A percentile compares a stretch with the other conserved stretches of the same genome.
Conservation (phyloP, 2,329 filamentous ascomycete genomes). For the Cordyceps militaris region DNA sequence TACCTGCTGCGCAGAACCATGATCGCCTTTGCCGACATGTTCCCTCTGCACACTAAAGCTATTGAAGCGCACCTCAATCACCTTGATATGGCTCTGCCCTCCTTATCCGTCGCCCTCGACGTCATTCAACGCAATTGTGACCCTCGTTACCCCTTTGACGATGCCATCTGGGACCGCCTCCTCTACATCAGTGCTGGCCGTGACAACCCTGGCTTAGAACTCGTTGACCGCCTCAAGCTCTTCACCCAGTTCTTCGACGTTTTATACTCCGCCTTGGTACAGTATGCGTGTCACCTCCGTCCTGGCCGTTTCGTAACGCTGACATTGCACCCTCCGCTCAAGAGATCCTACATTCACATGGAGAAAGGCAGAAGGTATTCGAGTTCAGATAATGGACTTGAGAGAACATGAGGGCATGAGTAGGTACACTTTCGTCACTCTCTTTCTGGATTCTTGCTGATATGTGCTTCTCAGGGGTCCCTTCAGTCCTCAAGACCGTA, state of each 20-base stretch:
- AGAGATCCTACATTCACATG: slow-evolving; percentile 44
- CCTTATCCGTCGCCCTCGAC: not conserved
- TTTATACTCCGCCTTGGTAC: not conserved
- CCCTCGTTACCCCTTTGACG: not conserved
- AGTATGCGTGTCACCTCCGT: not conserved
- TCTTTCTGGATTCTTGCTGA: not conserved
- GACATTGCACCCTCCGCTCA: not conserved
- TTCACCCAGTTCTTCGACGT: slow-evolving; percentile 5
- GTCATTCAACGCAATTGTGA: not conserved
- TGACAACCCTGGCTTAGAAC: not conserved
- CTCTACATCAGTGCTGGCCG: not conserved
- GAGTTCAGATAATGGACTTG: slow-evolving; percentile 42
- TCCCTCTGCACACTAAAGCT: not conserved
- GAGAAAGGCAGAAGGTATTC: slow-evolving; percentile 44
- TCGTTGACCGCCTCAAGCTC: not conserved
- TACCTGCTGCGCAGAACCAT: not conserved
- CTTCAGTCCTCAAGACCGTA: not conserved
- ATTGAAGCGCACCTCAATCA: slow-evolving; percentile 2
- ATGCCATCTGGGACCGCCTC: slow-evolving; percentile 1
- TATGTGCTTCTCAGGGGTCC: not conserved
- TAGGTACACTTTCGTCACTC: slow-evolving; percentile 23
- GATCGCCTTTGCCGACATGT: slow-evolving; percentile 10
- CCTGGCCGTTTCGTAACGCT: slow-evolving; percentile 27
- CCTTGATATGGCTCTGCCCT: slow-evolving; percentile 5
- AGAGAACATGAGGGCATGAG: slow-evolving; percentile 47